Percentiles rank a stretch among this genome's conserved stretches.
These are phyloP conservation scores for Noccaea bulbosa DNA, from an alignment of 345 rosid genomes.

Conservation along the genomic window DNA sequence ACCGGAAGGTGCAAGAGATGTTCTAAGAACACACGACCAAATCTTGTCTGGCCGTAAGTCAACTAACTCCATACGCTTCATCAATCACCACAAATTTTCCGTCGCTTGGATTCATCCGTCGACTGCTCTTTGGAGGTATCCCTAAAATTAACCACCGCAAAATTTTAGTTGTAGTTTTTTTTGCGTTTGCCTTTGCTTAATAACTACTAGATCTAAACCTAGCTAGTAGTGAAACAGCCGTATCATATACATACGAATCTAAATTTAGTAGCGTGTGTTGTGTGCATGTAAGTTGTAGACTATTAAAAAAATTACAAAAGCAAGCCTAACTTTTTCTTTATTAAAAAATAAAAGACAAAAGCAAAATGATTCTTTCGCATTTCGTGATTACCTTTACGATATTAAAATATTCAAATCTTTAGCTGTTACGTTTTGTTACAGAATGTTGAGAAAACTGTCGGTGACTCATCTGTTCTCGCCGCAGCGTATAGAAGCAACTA, in stretches of 20 bases:
- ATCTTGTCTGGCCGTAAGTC: slow-evolving; percentile 33
- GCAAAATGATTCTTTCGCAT: not conserved
- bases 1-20: slow-evolving; percentile 42
- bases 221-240: not conserved
- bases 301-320: not conserved
- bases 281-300: too few species aligned
- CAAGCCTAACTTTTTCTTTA: not conserved
- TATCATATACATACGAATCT: not conserved
- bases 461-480: slow-evolving; percentile 23
- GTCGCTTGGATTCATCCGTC: slow-evolving; percentile 28
- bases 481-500: slow-evolving; percentile 26
- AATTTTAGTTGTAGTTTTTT: not conserved
- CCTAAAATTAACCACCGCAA: not conserved
- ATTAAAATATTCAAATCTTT: too few species aligned
- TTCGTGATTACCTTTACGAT: too few species aligned
- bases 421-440: slow-evolving; percentile 6
- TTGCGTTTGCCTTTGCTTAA: not conserved
- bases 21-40: slow-evolving; percentile 44
- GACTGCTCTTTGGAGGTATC: slow-evolving; percentile 43
- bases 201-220: not conserved
- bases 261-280: not conserved
- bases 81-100: slow-evolving; percentile 31
- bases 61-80: slow-evolving; percentile 21
- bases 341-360: not conserved
- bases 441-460: slow-evolving; percentile 27